Percentiles rank a stretch among this genome's conserved stretches.
Evolutionary conservation across 1,139 yeast species (phyloP).

Genomic region (Candida smagusa): DNA sequence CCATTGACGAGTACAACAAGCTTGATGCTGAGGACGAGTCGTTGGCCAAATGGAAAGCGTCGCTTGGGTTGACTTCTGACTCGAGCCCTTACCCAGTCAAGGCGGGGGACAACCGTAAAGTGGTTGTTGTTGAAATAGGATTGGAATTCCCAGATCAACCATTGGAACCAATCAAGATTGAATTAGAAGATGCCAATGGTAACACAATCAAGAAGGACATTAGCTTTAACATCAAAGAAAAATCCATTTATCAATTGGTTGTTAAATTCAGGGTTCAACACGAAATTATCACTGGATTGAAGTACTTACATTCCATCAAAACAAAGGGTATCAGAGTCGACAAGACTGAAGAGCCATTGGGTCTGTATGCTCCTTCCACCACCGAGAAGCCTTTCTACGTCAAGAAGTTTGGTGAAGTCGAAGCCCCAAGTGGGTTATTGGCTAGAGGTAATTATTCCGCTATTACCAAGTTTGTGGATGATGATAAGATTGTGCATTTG

Average conservation of each 20-base stretch:
- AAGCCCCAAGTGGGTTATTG: slow-evolving; percentile 87
- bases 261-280: slow-evolving; percentile 85
- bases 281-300: slow-evolving; percentile 86
- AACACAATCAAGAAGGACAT: slow-evolving; percentile 50
- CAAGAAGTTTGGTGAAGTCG: slow-evolving; percentile 75
- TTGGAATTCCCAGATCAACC: slow-evolving; percentile 62
- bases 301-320: slow-evolving; percentile 80
- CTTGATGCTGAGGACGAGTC: slow-evolving; percentile 91
- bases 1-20: slow-evolving; percentile 78
- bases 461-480: slow-evolving; percentile 79
- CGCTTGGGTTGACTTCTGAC: slow-evolving; percentile 65
- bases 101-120: slow-evolving; percentile 72
- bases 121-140: slow-evolving; percentile 75
- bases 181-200: slow-evolving; percentile 57
- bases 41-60: slow-evolving; percentile 88
- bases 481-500: slow-evolving; percentile 74
- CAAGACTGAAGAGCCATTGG: slow-evolving; percentile 82
- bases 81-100: slow-evolving; percentile 59
- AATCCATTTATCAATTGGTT: slow-evolving; percentile 66
- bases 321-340: slow-evolving; percentile 87
- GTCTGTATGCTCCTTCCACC: slow-evolving; percentile 91
- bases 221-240: slow-evolving; percentile 74
- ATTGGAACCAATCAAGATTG: slow-evolving; percentile 58
- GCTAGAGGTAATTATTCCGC: slow-evolving; percentile 88
- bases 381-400: slow-evolving; percentile 77